phyloP scores from a whole-genome alignment of 106 monocot species.

The Apostasia shenzhenica region DNA sequence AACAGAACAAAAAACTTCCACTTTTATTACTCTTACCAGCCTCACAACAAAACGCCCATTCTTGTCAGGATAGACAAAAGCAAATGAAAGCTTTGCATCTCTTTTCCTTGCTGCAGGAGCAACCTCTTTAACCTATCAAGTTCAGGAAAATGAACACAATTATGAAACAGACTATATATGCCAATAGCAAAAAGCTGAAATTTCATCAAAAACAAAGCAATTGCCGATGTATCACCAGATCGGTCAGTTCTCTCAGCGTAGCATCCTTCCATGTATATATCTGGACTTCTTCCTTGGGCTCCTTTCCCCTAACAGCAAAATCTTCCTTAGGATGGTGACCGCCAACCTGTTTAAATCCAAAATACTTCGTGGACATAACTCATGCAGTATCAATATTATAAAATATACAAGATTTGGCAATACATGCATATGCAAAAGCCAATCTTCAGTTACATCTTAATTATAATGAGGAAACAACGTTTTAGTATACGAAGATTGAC shows the following conservation, averaged over 20 bases:
- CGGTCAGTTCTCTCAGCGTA: conserved; percentile 90
- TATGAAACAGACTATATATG: background rate
- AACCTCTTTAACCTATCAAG: conserved; percentile 90
- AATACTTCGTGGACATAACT: background rate
- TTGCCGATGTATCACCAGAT: conserved; percentile 46
- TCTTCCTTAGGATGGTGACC: conserved; percentile 80
- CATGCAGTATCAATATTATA: background rate
- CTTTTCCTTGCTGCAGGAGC: conserved; percentile 84
- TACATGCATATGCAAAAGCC: background rate
- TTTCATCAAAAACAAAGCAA: background rate
- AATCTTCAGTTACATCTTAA: too few relatives aligned
- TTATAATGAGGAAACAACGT: too few relatives aligned
- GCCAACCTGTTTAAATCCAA: conserved; percentile 35
- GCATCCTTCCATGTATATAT: conserved; percentile 99
- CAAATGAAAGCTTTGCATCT: conserved; percentile 90
- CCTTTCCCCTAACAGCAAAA: conserved; percentile 90
- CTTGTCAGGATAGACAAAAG: conserved; percentile 97
- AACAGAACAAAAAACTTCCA: too few relatives aligned
- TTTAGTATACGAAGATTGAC: too few relatives aligned
- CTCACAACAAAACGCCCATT: conserved; percentile 77
- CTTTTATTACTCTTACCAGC: conserved; percentile 35
- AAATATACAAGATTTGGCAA: background rate
- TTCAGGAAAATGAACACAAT: background rate
- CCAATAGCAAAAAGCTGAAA: background rate
- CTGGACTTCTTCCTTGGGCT: conserved; percentile 97